Conservation (phyloP, 345 rosid genomes). For the Salix udensis region DNA sequence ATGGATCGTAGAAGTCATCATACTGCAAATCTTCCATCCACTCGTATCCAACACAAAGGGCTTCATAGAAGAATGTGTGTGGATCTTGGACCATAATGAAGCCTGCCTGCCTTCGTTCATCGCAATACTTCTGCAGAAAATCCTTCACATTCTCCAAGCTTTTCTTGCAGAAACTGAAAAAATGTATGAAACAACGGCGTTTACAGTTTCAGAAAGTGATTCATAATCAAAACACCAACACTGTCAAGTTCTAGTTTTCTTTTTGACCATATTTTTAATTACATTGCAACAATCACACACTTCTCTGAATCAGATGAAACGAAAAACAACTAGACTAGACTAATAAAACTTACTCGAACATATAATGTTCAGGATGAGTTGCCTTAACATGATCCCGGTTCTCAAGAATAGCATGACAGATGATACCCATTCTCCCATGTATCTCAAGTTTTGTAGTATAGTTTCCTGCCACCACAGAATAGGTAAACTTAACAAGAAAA, state of each 20-base stretch:
- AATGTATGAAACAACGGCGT: not conserved
- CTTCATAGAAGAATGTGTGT: conserved; percentile 41
- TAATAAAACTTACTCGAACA: conserved; percentile 44
- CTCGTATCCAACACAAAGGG: conserved; percentile 36
- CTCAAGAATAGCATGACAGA: conserved; percentile 50
- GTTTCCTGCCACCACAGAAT: conserved; percentile 19
- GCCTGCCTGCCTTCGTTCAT: conserved; percentile 34
- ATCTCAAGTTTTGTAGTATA: conserved; percentile 47
- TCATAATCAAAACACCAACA: not conserved
- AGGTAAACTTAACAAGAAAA: not conserved
- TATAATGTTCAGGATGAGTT: conserved; percentile 19
- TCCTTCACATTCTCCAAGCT: conserved; percentile 39
- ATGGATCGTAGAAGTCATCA: conserved; percentile 15
- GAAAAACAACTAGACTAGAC: not conserved
- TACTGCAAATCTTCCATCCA: conserved; percentile 10
- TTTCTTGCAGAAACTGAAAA: conserved; percentile 37
- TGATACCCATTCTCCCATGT: conserved; percentile 52
- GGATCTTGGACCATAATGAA: conserved; percentile 43
- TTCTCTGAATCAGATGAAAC: not conserved
- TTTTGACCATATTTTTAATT: not conserved
- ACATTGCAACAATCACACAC: not conserved
- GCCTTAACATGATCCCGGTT: not conserved
- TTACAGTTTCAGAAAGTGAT: not conserved
- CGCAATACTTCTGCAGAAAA: conserved; percentile 41
- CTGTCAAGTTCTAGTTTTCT: not conserved